Evolutionary conservation across 2,329 filamentous ascomycete genomes (phyloP).

Genomic region (Gnomoniopsis smithogilvyi): DNA sequence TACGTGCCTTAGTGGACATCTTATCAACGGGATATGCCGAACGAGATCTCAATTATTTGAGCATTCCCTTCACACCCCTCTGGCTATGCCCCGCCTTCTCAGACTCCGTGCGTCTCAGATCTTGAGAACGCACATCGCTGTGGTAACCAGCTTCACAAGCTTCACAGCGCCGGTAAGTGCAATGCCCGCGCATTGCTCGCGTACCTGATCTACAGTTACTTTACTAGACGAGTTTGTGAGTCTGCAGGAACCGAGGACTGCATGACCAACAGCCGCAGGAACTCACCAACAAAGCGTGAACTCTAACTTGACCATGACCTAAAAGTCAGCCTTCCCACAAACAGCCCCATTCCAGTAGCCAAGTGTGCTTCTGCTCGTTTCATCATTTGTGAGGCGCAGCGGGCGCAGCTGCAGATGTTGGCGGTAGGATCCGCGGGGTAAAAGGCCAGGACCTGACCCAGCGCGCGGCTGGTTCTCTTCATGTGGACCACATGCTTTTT

Average conservation of each 20-base stretch:
- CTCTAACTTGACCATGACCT: background rate
- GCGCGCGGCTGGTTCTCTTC: background rate
- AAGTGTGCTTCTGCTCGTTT: slow-evolving; percentile 12
- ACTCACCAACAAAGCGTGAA: background rate
- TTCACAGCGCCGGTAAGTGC: background rate
- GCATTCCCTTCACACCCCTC: background rate
- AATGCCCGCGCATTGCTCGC: background rate
- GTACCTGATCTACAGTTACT: slow-evolving; percentile 1
- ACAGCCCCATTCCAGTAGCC: background rate
- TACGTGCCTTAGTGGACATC: too few species aligned
- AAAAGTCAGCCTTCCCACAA: background rate
- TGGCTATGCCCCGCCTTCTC: slow-evolving; percentile 2
- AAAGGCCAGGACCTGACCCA: too few species aligned
- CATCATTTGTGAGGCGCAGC: slow-evolving; percentile 8
- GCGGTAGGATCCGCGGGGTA: background rate
- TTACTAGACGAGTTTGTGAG: background rate
- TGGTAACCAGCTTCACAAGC: background rate
- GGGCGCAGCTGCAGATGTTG: slow-evolving; percentile 5
- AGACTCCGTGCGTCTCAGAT: slow-evolving; percentile 13
- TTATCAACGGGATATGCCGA: slow-evolving; percentile 4
- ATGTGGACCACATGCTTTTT: background rate
- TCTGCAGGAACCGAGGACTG: background rate
- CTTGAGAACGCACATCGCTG: background rate
- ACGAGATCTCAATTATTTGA: background rate
- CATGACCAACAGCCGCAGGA: background rate